These are phyloP conservation scores for Jatropha podagrica DNA, from an alignment of 441 rosid genomes.

Conservation along the genomic window DNA sequence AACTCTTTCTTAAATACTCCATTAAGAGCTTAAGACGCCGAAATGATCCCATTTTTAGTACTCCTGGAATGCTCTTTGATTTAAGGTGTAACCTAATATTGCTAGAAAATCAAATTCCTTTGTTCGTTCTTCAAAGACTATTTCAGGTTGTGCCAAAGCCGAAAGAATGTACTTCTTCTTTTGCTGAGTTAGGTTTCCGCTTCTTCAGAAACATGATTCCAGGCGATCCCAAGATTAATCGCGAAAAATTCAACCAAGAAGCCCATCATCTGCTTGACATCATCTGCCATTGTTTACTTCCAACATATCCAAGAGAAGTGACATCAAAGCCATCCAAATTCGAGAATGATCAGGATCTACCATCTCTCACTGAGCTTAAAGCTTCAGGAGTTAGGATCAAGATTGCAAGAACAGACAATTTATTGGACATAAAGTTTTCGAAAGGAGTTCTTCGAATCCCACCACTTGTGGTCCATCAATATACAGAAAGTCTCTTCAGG, in stretches of 20 bases:
- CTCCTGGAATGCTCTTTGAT: conserved; percentile 41
- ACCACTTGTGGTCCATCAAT: conserved; percentile 28
- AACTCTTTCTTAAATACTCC: conserved; percentile 43
- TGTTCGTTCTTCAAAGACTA: conserved; percentile 47
- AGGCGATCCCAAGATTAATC: conserved; percentile 33
- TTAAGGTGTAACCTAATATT: conserved; percentile 43
- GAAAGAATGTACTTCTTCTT: conserved; percentile 30
- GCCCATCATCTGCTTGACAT: conserved; percentile 56
- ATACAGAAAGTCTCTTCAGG: conserved; percentile 46
- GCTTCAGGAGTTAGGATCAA: conserved; percentile 35
- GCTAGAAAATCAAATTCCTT: conserved; percentile 61
- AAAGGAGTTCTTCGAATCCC: conserved; percentile 48
- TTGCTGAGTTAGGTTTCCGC: conserved; percentile 44
- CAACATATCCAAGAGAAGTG: conserved; percentile 33
- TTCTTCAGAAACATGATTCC: conserved; percentile 59
- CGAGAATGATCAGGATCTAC: neutral
- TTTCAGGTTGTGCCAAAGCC: conserved; percentile 41
- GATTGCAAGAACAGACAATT: conserved; percentile 27
- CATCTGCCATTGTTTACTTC: conserved; percentile 49
- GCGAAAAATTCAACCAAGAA: conserved; percentile 45
- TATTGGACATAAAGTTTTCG: conserved; percentile 40
- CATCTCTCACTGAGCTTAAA: conserved; percentile 27
- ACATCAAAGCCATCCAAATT: neutral
- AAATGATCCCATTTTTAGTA: conserved; percentile 45
- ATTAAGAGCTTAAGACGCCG: conserved; percentile 37